Conservation (phyloP, 495 filamentous ascomycete genomes). For the Saxophila tyrrhenica region DNA sequence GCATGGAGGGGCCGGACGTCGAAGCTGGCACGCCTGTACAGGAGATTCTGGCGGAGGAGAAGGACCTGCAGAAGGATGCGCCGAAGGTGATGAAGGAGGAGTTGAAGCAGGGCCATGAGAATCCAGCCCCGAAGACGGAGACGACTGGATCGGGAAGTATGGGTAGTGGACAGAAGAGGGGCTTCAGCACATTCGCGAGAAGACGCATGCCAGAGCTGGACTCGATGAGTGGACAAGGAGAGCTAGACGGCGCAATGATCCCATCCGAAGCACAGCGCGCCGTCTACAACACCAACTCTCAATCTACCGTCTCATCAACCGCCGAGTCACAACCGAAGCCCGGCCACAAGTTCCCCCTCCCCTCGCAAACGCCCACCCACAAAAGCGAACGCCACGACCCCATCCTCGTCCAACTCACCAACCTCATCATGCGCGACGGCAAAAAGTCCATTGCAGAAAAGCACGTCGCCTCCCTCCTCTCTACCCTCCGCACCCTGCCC, state of each 20-base stretch:
- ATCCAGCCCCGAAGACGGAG: not conserved
- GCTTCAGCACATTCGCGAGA: not conserved
- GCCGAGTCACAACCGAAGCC: not conserved
- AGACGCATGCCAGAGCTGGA: not conserved
- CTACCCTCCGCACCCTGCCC: constrained; percentile 72
- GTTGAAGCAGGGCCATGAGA: constrained; percentile 24
- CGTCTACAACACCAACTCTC: not conserved
- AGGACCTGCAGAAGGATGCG: constrained; percentile 49
- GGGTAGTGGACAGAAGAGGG: not conserved
- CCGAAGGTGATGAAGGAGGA: constrained; percentile 58
- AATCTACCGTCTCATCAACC: not conserved
- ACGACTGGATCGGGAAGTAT: not conserved
- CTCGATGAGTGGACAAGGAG: not conserved
- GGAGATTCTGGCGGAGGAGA: constrained; percentile 59
- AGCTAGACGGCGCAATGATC: not conserved
- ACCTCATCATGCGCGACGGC: constrained; percentile 80
- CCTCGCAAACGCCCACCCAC: constrained; percentile 51
- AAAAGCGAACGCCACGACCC: constrained; percentile 70
- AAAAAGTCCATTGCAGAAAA: constrained; percentile 74
- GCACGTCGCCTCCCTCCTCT: constrained; percentile 78
- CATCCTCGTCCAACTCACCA: constrained; percentile 72
- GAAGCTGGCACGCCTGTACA: constrained; percentile 48
- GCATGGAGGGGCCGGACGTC: constrained; percentile 45
- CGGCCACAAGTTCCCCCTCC: constrained; percentile 66
- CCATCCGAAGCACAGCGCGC: not conserved